Evolutionary conservation across 2,329 filamentous ascomycete genomes (phyloP), one percentile per base, ranked within the genome.

Genomic region (Amylocarpus encephaloides): DNA sequence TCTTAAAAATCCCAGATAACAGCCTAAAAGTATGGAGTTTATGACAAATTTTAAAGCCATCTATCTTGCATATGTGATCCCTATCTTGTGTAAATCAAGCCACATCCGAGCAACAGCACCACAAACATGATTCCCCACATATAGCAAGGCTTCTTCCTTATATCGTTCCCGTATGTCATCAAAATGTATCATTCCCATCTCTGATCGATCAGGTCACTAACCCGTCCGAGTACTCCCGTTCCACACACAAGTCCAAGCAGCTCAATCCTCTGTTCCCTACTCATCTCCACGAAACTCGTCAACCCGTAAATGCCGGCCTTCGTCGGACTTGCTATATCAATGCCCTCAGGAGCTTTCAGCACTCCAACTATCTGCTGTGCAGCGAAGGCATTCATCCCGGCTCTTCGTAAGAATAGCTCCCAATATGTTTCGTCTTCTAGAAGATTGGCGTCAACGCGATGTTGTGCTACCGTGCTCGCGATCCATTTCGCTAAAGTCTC

Each of bases 361-460:
- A 65, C 64, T 1, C 68, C 69, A 32, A 87, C 67, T 1, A 88
- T 70, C 9, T 73, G 71, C 63, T 89, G 85, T 2, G 86, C 86
- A 2, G 85, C 85, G 63, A 80, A 88, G 0, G 79, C 75, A 65
- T 91, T 90, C 62, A 89, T 65, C 0, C 86, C 86, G 1, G 76
- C 74, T 19, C 73, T 71, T 12, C 85, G 73, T 19, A 91, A 70
- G 54, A 86, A 85, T 9, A 79, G 41, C 64, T 90, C 86, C 82
- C 82, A 86, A 32, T 71, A 64, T 1, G 82, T 83, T 66, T 88
- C 84, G 0, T 79, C 76, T 13, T 78, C 66, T 6, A 78, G 59
- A 29, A 80, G 62, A 19, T 57, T 47, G 26, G 40, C 49, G 42
- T 47, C 52, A 43, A 11, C 53, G 11, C 15, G 19, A 6, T 60